A percentile compares a stretch with the other conserved stretches of the same genome.
Evolutionary conservation across 2,329 filamentous ascomycete genomes (phyloP).

Genomic region (Shiraia sp.): DNA sequence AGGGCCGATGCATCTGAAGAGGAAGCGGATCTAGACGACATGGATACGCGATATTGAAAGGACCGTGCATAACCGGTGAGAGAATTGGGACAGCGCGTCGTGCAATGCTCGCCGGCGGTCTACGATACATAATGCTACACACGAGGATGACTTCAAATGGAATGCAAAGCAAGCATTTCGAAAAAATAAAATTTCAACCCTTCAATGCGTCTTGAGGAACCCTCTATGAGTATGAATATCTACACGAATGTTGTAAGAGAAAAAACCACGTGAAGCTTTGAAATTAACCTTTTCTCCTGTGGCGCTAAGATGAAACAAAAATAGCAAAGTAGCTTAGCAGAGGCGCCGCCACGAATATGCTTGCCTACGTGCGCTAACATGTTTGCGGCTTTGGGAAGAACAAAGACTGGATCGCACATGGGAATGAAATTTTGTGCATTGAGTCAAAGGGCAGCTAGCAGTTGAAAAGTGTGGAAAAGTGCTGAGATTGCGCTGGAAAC

Average conservation of each 20-base stretch:
- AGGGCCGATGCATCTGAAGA: constrained; percentile 43
- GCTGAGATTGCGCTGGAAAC: no score
- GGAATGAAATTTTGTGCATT: no score
- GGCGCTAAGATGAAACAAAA: constrained; percentile 20
- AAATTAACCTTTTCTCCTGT: background rate
- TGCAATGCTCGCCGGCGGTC: no score
- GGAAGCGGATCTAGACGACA: constrained; percentile 43
- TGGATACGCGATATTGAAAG: constrained; percentile 44
- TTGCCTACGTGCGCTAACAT: constrained; percentile 2
- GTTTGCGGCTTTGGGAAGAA: background rate
- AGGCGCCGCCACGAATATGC: background rate
- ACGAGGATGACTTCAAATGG: background rate
- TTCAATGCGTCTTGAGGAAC: background rate
- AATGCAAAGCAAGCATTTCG: background rate
- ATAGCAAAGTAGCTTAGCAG: constrained; percentile 17
- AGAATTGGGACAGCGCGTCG: constrained; percentile 8
- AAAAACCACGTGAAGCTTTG: constrained; percentile 3
- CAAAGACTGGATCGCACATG: no score
- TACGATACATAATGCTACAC: no score
- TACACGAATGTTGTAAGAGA: no score
- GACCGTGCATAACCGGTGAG: constrained; percentile 26
- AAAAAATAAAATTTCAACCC: background rate
- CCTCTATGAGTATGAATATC: no score
- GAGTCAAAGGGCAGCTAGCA: no score
- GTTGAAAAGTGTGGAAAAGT: no score